Evolutionary conservation across 1,284 basidiomycete species (phyloP).

Genomic region (Trichosporon sp.): DNA sequence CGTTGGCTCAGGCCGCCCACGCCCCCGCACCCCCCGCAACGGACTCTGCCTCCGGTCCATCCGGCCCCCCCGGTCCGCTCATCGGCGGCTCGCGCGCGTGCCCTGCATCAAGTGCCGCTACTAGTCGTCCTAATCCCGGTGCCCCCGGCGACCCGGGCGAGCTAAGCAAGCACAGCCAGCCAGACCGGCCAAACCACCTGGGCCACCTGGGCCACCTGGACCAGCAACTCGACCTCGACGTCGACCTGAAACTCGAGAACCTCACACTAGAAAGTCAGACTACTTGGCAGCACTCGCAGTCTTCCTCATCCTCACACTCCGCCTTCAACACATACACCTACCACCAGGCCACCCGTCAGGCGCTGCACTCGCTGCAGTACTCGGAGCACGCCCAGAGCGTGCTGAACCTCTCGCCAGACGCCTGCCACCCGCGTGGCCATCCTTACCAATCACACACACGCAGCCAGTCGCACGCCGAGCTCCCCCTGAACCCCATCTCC

Average conservation of each 20-base stretch:
- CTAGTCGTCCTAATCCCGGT: not conserved
- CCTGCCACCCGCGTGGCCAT: not conserved
- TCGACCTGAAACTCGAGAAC: not conserved
- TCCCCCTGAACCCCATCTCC: not conserved
- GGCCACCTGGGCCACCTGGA: too few relatives aligned
- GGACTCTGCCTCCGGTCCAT: not conserved
- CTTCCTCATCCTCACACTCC: too few relatives aligned
- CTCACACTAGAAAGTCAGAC: not conserved
- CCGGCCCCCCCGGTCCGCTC: not conserved
- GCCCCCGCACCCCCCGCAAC: not conserved
- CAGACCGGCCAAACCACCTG: not conserved
- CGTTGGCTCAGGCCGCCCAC: too few relatives aligned
- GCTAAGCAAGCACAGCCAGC: not conserved
- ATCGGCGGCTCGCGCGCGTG: too few relatives aligned
- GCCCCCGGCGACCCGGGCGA: too few relatives aligned
- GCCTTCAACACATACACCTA: not conserved
- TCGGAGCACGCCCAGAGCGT: not conserved
- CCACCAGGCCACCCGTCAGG: not conserved
- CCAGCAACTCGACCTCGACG: not conserved
- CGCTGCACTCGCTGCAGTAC: not conserved
- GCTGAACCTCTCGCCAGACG: not conserved
- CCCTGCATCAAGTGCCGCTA: too few relatives aligned
- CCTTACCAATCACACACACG: not conserved
- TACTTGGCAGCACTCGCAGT: not conserved
- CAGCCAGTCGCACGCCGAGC: not conserved